A percentile compares a stretch with the other conserved stretches of the same genome.
These are phyloP conservation scores for Apiospora aurea DNA, from an alignment of 2,329 filamentous ascomycete species.

Conservation along the genomic window DNA sequence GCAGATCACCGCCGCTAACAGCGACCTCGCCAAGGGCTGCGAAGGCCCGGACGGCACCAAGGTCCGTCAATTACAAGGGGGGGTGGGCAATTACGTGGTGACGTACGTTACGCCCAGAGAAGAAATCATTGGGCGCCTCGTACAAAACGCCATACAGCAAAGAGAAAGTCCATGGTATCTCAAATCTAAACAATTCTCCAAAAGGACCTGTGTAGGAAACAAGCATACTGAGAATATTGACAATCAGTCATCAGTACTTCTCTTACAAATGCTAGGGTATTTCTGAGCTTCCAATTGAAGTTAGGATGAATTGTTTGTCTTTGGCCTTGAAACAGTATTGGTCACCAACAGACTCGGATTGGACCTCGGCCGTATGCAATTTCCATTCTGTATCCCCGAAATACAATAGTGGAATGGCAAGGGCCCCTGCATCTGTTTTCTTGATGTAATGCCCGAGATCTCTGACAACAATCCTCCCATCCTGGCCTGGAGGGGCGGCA, in stretches of 20 bases:
- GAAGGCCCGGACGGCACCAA: too few relatives aligned
- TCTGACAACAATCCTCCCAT: too few relatives aligned
- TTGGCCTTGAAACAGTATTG: background rate
- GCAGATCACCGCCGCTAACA: too few relatives aligned
- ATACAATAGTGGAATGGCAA: background rate
- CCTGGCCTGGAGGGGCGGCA: background rate
- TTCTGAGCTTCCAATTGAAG: background rate
- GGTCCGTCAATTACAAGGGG: too few relatives aligned
- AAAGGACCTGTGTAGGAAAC: background rate
- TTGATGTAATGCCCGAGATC: too few relatives aligned
- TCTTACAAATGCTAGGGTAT: background rate
- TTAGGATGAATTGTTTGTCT: background rate
- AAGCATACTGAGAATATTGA: background rate
- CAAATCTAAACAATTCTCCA: background rate
- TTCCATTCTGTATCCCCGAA: background rate
- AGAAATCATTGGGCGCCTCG: too few relatives aligned
- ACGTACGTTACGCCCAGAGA: too few relatives aligned
- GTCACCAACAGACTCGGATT: background rate
- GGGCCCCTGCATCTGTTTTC: too few relatives aligned
- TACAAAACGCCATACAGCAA: too few relatives aligned
- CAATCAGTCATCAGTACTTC: background rate
- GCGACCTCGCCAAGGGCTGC: too few relatives aligned
- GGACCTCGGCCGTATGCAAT: background rate
- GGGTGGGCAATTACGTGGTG: too few relatives aligned
- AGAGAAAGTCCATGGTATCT: background rate